Base-by-base conservation (phyloP, 1,284 basidiomycete genomes). In the Erythrobasidium hasegawianum region DNA sequence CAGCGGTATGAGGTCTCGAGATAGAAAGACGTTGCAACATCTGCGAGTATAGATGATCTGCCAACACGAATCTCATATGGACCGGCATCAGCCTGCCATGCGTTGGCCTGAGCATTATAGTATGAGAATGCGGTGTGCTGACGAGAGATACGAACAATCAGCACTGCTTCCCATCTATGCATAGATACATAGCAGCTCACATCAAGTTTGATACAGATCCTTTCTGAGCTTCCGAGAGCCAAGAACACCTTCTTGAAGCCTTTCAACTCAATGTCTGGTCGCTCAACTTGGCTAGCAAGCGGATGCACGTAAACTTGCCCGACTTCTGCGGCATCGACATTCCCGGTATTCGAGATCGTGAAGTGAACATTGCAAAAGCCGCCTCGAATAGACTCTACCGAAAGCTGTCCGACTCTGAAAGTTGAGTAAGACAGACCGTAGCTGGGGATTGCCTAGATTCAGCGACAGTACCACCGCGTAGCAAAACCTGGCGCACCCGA, bases 371-470 rank as follows among this genome's bases (percentile, higher is more conserved):
- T 79, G 24, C 33, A 33, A 11, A 33, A 33, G 33, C 33, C 81
- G 82, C 8, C n/a, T 18, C 7, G 11, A 5, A 16, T 27, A 38
- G 11, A 38, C 39, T 39, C 26, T 8, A 57, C 55, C 3, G 13
- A 13, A 9, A 40, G 26, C 20, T 59, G n/a, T 14, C 20, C 29
- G 10, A 57, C 13, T 24, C 38, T 33, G 77, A 94, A 96, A 0
- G 78, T 82, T 38, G 91, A 87, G 79, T 94, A 95, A 65, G 86
- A 88, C 71, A 94, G 77, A 0, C 90, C 90, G 75, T 85, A 90
- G 0, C 90, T 90, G 75, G 92, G 93, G 73, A 87, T 59, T 33
- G 64, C 8, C 14, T 29, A 13, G 2, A 43, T 16, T 67, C 52
- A 67, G 68, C 70, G 7, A 57, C 56, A 0, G 7, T 14, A 11